phyloP scores from a whole-genome alignment of 805 yeast species.

The Sungouiozyma intestinalis region DNA sequence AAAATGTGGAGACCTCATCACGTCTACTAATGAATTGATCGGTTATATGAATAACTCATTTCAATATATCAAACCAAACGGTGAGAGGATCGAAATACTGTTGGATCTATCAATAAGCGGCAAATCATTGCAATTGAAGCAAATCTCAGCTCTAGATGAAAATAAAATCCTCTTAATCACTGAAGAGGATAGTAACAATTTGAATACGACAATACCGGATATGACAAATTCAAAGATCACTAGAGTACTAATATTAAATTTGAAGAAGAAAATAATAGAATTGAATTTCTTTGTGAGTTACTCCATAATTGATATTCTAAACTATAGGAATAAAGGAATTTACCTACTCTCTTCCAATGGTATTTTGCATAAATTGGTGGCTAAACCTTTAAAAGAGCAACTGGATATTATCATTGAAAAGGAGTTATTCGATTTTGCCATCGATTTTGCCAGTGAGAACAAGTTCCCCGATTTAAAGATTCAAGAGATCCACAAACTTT shows the following conservation, averaged over 20 bases:
- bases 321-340: constrained; percentile 34
- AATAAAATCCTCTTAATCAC: constrained; percentile 53
- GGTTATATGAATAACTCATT: constrained; percentile 42
- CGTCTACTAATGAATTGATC: constrained; percentile 40
- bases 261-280: constrained; percentile 57
- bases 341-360: constrained; percentile 69
- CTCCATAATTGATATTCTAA: constrained; percentile 47
- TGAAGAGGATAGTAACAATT: constrained; percentile 28
- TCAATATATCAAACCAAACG: constrained; percentile 47
- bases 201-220: constrained; percentile 26
- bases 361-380: constrained; percentile 53
- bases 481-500: constrained; percentile 39
- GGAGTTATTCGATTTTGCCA: constrained; percentile 63
- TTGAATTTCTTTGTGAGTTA: constrained; percentile 60
- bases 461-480: constrained; percentile 17
- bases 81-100: constrained; percentile 33
- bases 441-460: constrained; percentile 44
- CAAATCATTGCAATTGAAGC: constrained; percentile 37
- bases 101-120: background rate
- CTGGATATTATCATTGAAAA: constrained; percentile 58
- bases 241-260: constrained; percentile 57
- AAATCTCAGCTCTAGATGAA: constrained; percentile 44
- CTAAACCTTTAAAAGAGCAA: constrained; percentile 56
- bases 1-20: constrained; percentile 32
- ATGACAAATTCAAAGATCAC: constrained; percentile 32